Conservation (phyloP, 1,284 basidiomycete genomes). For the Apiotrichum porosum region DNA sequence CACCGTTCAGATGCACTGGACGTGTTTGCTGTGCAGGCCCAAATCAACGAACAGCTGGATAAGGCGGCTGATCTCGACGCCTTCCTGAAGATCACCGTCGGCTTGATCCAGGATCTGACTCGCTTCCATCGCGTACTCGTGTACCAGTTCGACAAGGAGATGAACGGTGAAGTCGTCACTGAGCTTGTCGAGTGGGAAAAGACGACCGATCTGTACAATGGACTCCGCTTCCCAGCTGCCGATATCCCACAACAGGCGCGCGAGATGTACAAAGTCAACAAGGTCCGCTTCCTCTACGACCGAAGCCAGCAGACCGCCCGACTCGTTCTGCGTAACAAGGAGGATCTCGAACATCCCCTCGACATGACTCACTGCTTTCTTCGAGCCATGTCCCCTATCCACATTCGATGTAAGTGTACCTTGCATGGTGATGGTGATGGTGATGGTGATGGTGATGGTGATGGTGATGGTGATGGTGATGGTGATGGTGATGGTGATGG, state of each 20-base stretch:
- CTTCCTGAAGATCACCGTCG: slow-evolving; percentile 73
- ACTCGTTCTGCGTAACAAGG: slow-evolving; percentile 62
- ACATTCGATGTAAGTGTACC: slow-evolving; percentile 70
- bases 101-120: slow-evolving; percentile 74
- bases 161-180: slow-evolving; percentile 67
- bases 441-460: no score
- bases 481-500: no score
- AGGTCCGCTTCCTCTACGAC: slow-evolving; percentile 76
- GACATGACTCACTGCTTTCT: slow-evolving; percentile 86
- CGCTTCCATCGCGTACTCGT: slow-evolving; percentile 81
- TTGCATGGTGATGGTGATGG: background rate
- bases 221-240: slow-evolving; percentile 54
- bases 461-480: no score
- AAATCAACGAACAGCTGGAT: slow-evolving; percentile 80
- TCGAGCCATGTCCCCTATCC: slow-evolving; percentile 85
- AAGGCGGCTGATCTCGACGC: slow-evolving; percentile 63
- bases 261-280: slow-evolving; percentile 60
- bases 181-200: slow-evolving; percentile 79
- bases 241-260: slow-evolving; percentile 60
- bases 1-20: slow-evolving; percentile 60
- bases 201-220: slow-evolving; percentile 70
- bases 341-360: slow-evolving; percentile 68
- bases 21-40: slow-evolving; percentile 70
- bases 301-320: slow-evolving; percentile 71
- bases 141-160: slow-evolving; percentile 61